Evolutionary conservation across 306 rosid species (phyloP).

Genomic region (Rosa rugosa): DNA sequence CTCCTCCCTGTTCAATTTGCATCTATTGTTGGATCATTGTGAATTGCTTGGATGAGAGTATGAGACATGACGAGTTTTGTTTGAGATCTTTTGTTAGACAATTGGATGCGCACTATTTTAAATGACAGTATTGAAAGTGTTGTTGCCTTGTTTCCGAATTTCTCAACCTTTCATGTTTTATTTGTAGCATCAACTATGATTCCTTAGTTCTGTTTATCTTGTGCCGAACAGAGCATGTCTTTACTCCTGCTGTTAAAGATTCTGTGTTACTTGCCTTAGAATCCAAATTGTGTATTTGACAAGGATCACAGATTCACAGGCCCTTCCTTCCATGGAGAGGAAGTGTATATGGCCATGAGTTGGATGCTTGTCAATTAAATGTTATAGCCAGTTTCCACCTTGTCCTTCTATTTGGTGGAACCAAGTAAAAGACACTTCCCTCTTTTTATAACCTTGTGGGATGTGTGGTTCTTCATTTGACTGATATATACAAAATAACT

Average conservation of each 20-base stretch:
- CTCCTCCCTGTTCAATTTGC: slow-evolving; percentile 12
- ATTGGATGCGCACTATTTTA: neutral
- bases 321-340: neutral
- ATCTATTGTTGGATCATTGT: slow-evolving; percentile 25
- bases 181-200: neutral
- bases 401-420: too few species aligned
- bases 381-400: too few species aligned
- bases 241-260: neutral
- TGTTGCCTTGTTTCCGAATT: neutral
- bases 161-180: neutral
- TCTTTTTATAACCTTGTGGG: too few species aligned
- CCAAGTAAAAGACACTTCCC: too few species aligned
- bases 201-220: neutral
- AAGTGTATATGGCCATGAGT: neutral
- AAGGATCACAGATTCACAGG: neutral
- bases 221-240: neutral
- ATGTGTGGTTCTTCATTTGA: too few species aligned
- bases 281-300: neutral
- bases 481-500: too few species aligned
- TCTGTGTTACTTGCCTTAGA: neutral
- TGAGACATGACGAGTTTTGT: slow-evolving; percentile 17
- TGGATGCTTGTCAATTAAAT: neutral
- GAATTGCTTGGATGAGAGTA: slow-evolving; percentile 32
- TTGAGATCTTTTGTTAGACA: slow-evolving; percentile 9
- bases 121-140: neutral